These are phyloP conservation scores for Triticum monococcum DNA, from an alignment of 176 grass and related monocot species.

Conservation along the genomic window DNA sequence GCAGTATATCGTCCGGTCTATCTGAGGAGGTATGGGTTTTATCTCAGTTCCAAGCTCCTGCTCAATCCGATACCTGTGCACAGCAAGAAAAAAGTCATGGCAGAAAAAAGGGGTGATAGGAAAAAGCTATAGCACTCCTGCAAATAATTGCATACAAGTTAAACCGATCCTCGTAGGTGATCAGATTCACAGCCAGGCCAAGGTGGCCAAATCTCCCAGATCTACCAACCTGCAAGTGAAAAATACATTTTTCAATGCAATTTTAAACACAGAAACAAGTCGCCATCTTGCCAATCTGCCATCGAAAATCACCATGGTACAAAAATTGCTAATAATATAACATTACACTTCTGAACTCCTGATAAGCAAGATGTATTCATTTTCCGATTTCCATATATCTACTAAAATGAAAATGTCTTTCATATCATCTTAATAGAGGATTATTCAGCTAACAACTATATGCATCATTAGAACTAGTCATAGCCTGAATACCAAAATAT, in stretches of 20 bases:
- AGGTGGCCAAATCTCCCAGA: slow-evolving; percentile 94
- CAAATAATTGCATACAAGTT: slow-evolving; percentile 63
- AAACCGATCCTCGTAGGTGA: slow-evolving; percentile 92
- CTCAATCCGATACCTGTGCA: slow-evolving; percentile 72
- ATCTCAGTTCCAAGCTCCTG: slow-evolving; percentile 95
- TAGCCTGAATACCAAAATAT: not conserved
- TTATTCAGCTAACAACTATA: not conserved
- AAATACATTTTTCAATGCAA: not conserved
- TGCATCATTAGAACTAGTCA: not conserved
- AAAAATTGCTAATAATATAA: not conserved
- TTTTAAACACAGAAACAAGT: not conserved
- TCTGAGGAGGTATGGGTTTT: slow-evolving; percentile 91
- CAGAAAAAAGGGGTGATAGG: not conserved
- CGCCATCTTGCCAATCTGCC: not conserved
- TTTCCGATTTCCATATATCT: not conserved
- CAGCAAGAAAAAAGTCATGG: not conserved
- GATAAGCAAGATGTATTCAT: not conserved
- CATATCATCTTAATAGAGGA: not conserved
- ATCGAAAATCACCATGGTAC: not conserved
- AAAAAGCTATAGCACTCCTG: not conserved
- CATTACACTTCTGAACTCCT: slow-evolving; percentile 2
- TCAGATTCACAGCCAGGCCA: slow-evolving; percentile 84
- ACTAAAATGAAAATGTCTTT: not conserved
- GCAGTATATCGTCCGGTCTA: slow-evolving; percentile 86
- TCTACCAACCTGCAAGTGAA: slow-evolving; percentile 76